Base-by-base conservation (phyloP, 2,329 filamentous ascomycete species). In the Cercospora zeae-maydis region DNA sequence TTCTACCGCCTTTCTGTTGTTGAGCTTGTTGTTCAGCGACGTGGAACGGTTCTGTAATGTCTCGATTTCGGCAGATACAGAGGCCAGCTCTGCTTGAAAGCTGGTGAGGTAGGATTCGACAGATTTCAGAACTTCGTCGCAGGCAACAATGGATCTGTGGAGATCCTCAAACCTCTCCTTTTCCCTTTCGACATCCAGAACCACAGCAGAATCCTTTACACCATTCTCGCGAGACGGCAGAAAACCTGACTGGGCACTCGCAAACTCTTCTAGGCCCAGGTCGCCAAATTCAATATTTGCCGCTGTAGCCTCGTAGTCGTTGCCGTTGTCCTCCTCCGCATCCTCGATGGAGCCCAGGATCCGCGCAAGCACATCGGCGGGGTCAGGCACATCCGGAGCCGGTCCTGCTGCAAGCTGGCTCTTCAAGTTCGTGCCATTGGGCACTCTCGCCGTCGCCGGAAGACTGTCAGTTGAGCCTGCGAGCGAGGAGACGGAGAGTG, bases 11-110 rank as follows among this genome's bases (percentile, higher is more conserved):
- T 90, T 93, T 36, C 96, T 85, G 73, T 97, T 97, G 68, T 96
- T 90, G 31, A 99, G 81, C 71, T 92, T 88, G 36, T 90, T 86
- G 70, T 92, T 97, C 63, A 99, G 78, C 7, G 89, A 87, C 10
- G 88, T 85, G 0, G 95, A 99, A 52, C 95, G 87, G 57, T 89
- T 88, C 78, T 99, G 95, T 42, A 99, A 79, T 1, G 88, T 92
- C 77, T 99, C 95, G 57, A 99, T 99, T 75, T 99, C 95, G 6
- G 92, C 89, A 1, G 95, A 97, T 11, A 99, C 95, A 13, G 87
- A 86, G 8, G 92, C 93, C 10, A 99, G 85, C 76, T 99, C 96
- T 64, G 92, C 90, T 74, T 96, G 92, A 74, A 99, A 99, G 75
- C 88, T 93, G 37, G 90, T 90, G 58, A 99, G 82, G 75, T 97